Evolutionary conservation across 2,329 filamentous ascomycete genomes (phyloP), one percentile per base, ranked within the genome.

Genomic region (Aureobasidium sp.): DNA sequence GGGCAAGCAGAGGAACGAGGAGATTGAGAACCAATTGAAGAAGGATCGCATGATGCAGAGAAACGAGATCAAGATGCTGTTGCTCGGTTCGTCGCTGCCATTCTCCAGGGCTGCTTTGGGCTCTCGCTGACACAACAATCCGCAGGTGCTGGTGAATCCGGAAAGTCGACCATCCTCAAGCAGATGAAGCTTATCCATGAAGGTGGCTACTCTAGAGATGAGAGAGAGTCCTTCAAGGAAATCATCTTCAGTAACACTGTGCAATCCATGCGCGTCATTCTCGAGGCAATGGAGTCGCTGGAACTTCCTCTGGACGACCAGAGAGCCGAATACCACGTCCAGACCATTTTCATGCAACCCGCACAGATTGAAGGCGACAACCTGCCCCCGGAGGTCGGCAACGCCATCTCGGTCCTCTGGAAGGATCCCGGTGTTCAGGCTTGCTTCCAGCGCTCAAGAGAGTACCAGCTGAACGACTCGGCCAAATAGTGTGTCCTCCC

Each of bases 141-240:
- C 55, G 57, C 65, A 94, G 89, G 89, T 79, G 93, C 93, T 75
- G 91, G 93, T 85, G 93, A 98, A 83, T 94, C 89, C 62, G 89
- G 89, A 71, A 95, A 95, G 75, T 94, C 89, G 54, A 95, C 89
- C 27, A 94, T 95, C 63, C 77, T 95, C 63, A 95, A 95, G 75
- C 89, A 95, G 78, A 95, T 95, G 89, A 98, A 97, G 80, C 86
- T 98, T 67, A 98, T 98, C 67, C 89, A 98, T 72, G 93, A 98
- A 78, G 93, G 93, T 60, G 91, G 93, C 63, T 98, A 97, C 77
- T 97, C 93, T 58, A 87, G 91, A 70, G 93, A 97, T 61, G 81
- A 85, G 69, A 76, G 81, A 51, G 81, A 84, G 67, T 84, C 80
- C 16, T 84, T 84, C 74, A 82, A 84, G 69, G 81, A 84, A 55